phyloP scores from a whole-genome alignment of 371 early-diverging fungal species.

The Chytridium lagenaria region DNA sequence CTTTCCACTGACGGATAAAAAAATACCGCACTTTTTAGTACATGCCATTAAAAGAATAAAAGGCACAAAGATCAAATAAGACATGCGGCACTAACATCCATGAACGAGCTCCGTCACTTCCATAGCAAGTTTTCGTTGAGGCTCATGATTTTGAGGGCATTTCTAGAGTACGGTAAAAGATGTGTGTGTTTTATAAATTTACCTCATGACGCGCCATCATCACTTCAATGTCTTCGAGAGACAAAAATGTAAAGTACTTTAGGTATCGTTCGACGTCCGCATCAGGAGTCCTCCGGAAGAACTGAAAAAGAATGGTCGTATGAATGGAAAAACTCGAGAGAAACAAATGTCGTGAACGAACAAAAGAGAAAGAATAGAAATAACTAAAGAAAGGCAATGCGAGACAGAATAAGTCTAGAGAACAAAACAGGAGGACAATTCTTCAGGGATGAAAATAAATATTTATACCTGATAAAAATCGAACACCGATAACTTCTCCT shows the following conservation, averaged over 20 bases:
- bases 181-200: not conserved
- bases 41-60: not conserved
- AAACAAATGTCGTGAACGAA: slow-evolving; percentile 16
- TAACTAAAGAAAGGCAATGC: too few species aligned
- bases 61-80: too few species aligned
- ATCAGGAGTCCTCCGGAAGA: slow-evolving; percentile 85
- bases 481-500: slow-evolving; percentile 75
- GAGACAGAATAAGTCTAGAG: too few species aligned
- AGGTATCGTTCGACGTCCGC: slow-evolving; percentile 77
- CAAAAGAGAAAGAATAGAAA: slow-evolving; percentile 2
- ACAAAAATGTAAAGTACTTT: slow-evolving; percentile 80
- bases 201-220: slow-evolving; percentile 71
- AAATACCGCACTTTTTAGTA: slow-evolving; percentile 17
- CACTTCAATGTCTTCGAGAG: slow-evolving; percentile 60
- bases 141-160: slow-evolving; percentile 55
- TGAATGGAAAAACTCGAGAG: slow-evolving; percentile 1
- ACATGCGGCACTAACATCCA: slow-evolving; percentile 62
- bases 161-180: too few species aligned
- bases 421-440: not conserved
- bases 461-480: slow-evolving; percentile 86
- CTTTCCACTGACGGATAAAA: slow-evolving; percentile 52
- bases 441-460: not conserved
- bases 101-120: slow-evolving; percentile 91
- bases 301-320: slow-evolving; percentile 50
- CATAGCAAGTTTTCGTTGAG: slow-evolving; percentile 77